Percentiles rank a stretch among this genome's conserved stretches.
Conservation (phyloP, 108 stramenopile species). For the Pseudonitzschia pungens region DNA sequence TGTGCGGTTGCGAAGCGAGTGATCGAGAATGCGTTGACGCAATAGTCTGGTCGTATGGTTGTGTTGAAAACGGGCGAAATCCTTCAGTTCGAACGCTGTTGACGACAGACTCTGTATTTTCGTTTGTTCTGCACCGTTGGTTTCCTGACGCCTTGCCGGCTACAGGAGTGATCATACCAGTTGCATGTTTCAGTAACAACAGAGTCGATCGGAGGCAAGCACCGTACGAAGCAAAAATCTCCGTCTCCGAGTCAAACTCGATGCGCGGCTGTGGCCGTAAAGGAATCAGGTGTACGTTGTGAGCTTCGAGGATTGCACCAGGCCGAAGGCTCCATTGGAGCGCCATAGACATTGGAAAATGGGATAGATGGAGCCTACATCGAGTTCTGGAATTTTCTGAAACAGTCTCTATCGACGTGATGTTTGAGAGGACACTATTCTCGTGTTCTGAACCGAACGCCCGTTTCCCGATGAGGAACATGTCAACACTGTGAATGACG, state of each 20-base stretch:
- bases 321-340: constrained; percentile 47
- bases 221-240: constrained; percentile 33
- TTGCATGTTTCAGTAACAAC: constrained; percentile 22
- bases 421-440: background rate
- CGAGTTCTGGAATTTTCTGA: background rate
- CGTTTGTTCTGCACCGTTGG: background rate
- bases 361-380: constrained; percentile 37
- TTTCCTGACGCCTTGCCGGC: background rate
- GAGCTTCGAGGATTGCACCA: constrained; percentile 60
- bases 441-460: background rate
- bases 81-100: background rate
- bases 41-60: background rate
- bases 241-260: background rate
- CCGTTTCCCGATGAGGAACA: background rate
- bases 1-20: background rate
- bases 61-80: background rate
- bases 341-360: constrained; percentile 57
- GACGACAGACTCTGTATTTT: background rate
- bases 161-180: constrained; percentile 1
- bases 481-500: constrained; percentile 9
- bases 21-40: background rate
- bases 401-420: background rate
- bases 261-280: background rate
- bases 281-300: constrained; percentile 62
- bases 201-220: constrained; percentile 76